Conservation (phyloP, 768 basidiomycete species). For the Trametes meyenii region DNA sequence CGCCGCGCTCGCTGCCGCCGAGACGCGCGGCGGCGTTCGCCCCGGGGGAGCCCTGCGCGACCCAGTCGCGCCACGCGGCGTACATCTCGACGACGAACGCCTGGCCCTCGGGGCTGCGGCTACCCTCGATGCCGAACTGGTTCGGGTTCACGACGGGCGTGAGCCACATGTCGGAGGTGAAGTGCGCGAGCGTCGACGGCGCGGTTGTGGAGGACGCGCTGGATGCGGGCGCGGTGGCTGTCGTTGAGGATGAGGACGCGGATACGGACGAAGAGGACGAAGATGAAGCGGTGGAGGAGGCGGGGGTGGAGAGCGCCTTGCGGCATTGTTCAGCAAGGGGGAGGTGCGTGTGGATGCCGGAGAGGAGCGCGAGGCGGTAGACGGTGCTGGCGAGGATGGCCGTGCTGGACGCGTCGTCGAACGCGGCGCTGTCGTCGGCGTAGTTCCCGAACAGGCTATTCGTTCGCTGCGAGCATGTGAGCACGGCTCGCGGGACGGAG, state of each 20-base stretch:
- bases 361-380: conserved; percentile 67
- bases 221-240: conserved; percentile 14
- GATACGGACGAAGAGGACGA: conserved; percentile 8
- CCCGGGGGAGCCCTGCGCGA: conserved; percentile 53
- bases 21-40: conserved; percentile 39
- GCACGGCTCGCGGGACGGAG: conserved; percentile 3
- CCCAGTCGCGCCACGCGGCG: conserved; percentile 79
- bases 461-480: conserved; percentile 39
- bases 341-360: conserved; percentile 51
- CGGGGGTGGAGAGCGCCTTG: conserved; percentile 36
- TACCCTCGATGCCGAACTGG: conserved; percentile 48
- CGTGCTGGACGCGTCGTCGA: conserved; percentile 73
- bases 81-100: conserved; percentile 79
- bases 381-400: conserved; percentile 77
- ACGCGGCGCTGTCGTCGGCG: conserved; percentile 57
- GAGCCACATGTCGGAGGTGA: conserved; percentile 66
- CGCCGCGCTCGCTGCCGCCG: too few relatives aligned
- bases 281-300: background rate
- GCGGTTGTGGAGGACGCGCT: conserved; percentile 1
- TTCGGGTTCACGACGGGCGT: conserved; percentile 78
- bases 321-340: conserved; percentile 61
- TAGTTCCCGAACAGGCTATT: conserved; percentile 72
- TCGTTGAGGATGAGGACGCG: conserved; percentile 1
- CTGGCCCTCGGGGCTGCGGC: conserved; percentile 71
- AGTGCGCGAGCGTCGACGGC: conserved; percentile 42